phyloP scores from a whole-genome alignment of 371 early-diverging fungal species.

The Syncephalis fuscata region DNA sequence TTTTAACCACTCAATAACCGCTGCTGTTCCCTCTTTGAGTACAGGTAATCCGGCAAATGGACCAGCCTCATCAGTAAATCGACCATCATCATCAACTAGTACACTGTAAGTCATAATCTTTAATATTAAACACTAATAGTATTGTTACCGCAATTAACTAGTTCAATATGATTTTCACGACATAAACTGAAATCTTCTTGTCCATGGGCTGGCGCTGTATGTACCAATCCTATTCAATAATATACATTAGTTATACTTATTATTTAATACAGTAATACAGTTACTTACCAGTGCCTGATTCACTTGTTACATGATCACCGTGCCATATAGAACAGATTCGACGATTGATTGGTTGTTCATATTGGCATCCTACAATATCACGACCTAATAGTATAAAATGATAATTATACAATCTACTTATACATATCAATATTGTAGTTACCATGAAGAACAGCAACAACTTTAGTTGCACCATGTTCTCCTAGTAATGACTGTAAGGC shows the following conservation, averaged over 20 bases:
- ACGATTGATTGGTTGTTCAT: constrained; percentile 48
- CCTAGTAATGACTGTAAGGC: background rate
- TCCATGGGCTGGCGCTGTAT: constrained; percentile 92
- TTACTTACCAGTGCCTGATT: constrained; percentile 56
- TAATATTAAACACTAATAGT: background rate
- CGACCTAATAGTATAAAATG: constrained; percentile 9
- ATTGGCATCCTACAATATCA: constrained; percentile 41
- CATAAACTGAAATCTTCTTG: constrained; percentile 84
- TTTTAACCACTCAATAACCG: constrained; percentile 35
- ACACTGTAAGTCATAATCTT: background rate
- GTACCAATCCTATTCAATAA: constrained; percentile 47
- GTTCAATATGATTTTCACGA: constrained; percentile 29
- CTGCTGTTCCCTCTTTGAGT: constrained; percentile 36
- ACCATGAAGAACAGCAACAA: background rate
- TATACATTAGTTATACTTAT: background rate
- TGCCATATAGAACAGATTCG: constrained; percentile 27
- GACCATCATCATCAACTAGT: constrained; percentile 65
- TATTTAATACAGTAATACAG: background rate
- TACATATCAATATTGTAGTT: background rate
- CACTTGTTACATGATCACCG: constrained; percentile 64
- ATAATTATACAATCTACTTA: background rate
- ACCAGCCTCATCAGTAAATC: constrained; percentile 54
- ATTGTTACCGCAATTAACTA: constrained; percentile 28
- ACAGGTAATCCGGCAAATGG: constrained; percentile 43
- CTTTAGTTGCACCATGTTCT: background rate